These are phyloP conservation scores for Colletotrichum tofieldiae DNA, from an alignment of 2,329 filamentous ascomycete species.

Conservation along the genomic window DNA sequence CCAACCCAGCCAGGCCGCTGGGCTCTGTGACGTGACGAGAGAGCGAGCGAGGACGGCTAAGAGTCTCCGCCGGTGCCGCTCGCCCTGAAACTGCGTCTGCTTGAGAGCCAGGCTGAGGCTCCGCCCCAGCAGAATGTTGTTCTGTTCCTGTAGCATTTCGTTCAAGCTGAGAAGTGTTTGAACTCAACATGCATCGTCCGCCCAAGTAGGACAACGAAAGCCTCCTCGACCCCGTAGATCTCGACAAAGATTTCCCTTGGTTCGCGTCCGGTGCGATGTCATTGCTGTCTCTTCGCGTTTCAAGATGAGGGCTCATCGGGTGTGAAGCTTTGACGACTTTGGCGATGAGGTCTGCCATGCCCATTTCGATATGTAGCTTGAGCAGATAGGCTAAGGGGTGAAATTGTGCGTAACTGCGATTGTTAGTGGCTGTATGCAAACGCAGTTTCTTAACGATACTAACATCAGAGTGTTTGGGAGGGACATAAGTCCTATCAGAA, in stretches of 20 bases:
- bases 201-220: background rate
- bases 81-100: background rate
- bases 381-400: conserved; percentile 65
- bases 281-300: conserved; percentile 11
- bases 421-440: background rate
- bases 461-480: conserved; percentile 48
- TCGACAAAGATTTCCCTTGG: background rate
- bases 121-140: background rate
- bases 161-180: background rate
- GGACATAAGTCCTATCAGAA: conserved; percentile 49
- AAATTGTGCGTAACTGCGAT: conserved; percentile 49
- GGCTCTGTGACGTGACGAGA: conserved; percentile 17
- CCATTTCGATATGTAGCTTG: conserved; percentile 67
- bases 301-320: conserved; percentile 41
- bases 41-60: background rate
- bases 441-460: background rate
- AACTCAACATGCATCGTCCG: background rate
- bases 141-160: background rate
- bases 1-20: background rate
- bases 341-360: conserved; percentile 64
- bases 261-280: background rate
- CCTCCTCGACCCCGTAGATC: conserved; percentile 9
- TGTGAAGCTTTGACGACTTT: conserved; percentile 54
- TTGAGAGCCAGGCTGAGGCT: background rate
- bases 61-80: background rate